phyloP scores from a whole-genome alignment of 331 rosid genomes.

The Spiraea crenata region DNA sequence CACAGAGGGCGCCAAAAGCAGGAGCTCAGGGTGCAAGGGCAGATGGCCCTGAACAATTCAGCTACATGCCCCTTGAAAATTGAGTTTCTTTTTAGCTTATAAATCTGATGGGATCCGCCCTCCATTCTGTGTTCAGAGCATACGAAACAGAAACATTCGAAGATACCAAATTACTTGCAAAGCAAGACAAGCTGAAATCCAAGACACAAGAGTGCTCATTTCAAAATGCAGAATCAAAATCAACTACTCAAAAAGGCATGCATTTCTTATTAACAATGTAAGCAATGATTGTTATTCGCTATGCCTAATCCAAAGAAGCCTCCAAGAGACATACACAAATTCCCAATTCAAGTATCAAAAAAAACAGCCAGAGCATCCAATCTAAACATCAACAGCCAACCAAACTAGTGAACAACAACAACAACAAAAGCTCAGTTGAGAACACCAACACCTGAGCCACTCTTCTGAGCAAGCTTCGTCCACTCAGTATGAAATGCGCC shows the following conservation, averaged over 20 bases:
- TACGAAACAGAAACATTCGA: not conserved
- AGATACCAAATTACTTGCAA: no score
- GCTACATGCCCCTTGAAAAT: no score
- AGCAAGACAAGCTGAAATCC: not conserved
- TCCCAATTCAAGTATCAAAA: slow-evolving; percentile 31
- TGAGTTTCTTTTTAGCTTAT: not conserved
- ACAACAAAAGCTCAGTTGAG: slow-evolving; percentile 40
- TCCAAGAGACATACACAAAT: slow-evolving; percentile 29
- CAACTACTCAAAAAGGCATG: slow-evolving; percentile 35
- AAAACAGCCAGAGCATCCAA: slow-evolving; percentile 5
- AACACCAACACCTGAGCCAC: slow-evolving; percentile 51
- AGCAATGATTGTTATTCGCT: slow-evolving; percentile 30
- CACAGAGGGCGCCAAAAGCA: no score
- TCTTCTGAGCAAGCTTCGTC: slow-evolving; percentile 77
- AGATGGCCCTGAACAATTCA: no score
- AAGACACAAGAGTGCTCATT: not conserved
- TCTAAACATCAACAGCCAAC: slow-evolving; percentile 28
- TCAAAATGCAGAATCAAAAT: not conserved
- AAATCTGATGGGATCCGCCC: not conserved
- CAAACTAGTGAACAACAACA: slow-evolving; percentile 14
- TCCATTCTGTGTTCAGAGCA: not conserved
- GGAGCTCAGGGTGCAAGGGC: no score
- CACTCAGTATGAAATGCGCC: slow-evolving; percentile 83
- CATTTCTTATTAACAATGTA: slow-evolving; percentile 44
- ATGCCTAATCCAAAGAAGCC: slow-evolving; percentile 38